Base-by-base conservation (phyloP, 1,284 basidiomycete species). In the Xerocomus nothofagi region DNA sequence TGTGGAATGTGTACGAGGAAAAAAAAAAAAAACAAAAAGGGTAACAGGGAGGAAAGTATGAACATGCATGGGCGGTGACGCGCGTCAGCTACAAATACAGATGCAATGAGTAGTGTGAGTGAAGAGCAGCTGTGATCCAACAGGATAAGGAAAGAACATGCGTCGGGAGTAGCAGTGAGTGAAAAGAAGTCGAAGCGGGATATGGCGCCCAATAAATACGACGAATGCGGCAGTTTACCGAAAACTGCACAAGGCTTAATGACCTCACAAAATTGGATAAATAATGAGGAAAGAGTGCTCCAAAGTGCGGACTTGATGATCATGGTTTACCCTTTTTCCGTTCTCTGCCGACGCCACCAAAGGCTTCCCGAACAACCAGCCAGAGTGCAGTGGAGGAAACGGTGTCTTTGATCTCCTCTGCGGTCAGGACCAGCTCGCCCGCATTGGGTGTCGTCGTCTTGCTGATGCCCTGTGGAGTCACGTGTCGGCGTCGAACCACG, bases 331-430 rank as follows among this genome's bases (percentile, higher is more conserved):
- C 87, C 66, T 88, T 89, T 62, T 86, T 71, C 58, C 76, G 82
- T 57, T 87, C 84, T 71, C 81, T 84, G 12, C 90, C 92, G 39
- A 98, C 78, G 3, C 95, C 94, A 1, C 93, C 92, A 68, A 97
- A 91, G 24, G 85, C 86, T 69, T 99, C 95, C 31, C 95, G 76
- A 1, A 97, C 91, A 27, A 96, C 87, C 42, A 99, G 72, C 91
- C 94, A 98, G 68, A 98, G 74, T 14, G 84, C 90, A 1, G 93
- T 97, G 36, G 86, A 87, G 56, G 86, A 89, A 47, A 97, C 82
- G 18, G 94, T 79, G 70, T 98, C 95, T 71, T 98, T 97, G 68
- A 98, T 84, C 70, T 97, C 93, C 68, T 97, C 94, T 43, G 92
- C 88, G 1, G 86, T 90, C 44, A 97, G 71, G 27, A 80, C 71